These are phyloP conservation scores for Phytophthora tubulina DNA, from an alignment of 352 stramenopile species.

Conservation along the genomic window DNA sequence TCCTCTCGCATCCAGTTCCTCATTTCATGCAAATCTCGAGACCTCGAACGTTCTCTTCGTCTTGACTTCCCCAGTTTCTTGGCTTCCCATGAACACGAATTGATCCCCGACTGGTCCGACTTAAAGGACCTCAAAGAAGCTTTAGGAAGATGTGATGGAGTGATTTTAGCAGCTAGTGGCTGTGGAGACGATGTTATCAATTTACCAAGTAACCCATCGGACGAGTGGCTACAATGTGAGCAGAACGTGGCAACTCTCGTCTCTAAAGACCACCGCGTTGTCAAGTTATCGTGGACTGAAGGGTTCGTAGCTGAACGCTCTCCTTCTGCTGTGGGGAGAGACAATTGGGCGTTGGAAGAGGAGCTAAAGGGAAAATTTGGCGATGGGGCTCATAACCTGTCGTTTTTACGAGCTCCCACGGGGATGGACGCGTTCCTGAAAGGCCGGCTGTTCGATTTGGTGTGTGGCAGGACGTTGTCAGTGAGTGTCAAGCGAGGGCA, in stretches of 20 bases:
- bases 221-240: slow-evolving; percentile 44
- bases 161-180: slow-evolving; percentile 49
- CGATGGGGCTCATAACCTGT: slow-evolving; percentile 25
- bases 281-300: slow-evolving; percentile 69
- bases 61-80: slow-evolving; percentile 39
- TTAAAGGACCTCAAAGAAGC: slow-evolving; percentile 52
- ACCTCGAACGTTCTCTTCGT: slow-evolving; percentile 39
- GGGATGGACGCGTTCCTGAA: slow-evolving; percentile 71
- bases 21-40: slow-evolving; percentile 30
- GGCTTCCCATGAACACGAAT: slow-evolving; percentile 37
- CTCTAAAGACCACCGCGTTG: slow-evolving; percentile 36
- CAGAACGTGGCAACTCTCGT: slow-evolving; percentile 34
- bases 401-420: slow-evolving; percentile 53
- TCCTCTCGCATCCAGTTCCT: slow-evolving; percentile 23
- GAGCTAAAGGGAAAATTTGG: slow-evolving; percentile 31
- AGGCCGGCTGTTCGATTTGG: slow-evolving; percentile 62
- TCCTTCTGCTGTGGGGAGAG: slow-evolving; percentile 43
- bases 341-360: slow-evolving; percentile 62
- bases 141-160: slow-evolving; percentile 54
- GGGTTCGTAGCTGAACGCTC: slow-evolving; percentile 51
- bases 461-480: slow-evolving; percentile 74
- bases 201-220: slow-evolving; percentile 15
- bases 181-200: slow-evolving; percentile 36
- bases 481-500: slow-evolving; percentile 62
- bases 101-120: slow-evolving; percentile 55